phyloP scores from a whole-genome alignment of 768 basidiomycete genomes.

The Mrakia frigida region DNA sequence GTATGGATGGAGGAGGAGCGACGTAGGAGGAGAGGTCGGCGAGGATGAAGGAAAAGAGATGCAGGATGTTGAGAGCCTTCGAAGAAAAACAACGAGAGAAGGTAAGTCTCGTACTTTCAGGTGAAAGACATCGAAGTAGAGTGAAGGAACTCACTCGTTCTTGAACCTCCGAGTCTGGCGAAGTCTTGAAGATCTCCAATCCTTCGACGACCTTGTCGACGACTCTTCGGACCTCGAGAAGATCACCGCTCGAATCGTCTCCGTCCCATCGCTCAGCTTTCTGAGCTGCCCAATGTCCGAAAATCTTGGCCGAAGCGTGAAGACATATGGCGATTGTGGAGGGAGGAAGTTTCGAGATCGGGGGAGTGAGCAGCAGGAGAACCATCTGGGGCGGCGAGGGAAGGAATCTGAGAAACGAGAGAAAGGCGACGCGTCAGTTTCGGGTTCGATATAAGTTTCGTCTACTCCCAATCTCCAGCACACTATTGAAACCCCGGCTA shows the following conservation, averaged over 20 bases:
- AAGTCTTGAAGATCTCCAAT: constrained; percentile 57
- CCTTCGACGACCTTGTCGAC: constrained; percentile 61
- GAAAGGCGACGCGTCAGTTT: neutral
- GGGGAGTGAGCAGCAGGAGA: constrained; percentile 61
- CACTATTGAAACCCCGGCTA: constrained; percentile 13
- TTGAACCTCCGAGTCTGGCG: constrained; percentile 78
- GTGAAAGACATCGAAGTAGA: too few species aligned
- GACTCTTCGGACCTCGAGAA: constrained; percentile 59
- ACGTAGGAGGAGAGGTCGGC: constrained; percentile 64
- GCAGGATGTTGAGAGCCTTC: constrained; percentile 79
- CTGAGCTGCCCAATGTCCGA: constrained; percentile 75
- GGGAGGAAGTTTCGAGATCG: constrained; percentile 53
- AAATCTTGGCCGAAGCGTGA: constrained; percentile 77
- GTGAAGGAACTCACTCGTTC: constrained; percentile 59
- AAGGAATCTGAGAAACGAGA: constrained; percentile 42
- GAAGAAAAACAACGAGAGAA: neutral
- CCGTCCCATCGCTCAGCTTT: constrained; percentile 71
- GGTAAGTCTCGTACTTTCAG: neutral
- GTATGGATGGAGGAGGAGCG: constrained; percentile 32
- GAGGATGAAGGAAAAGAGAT: constrained; percentile 68
- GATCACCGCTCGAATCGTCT: constrained; percentile 47
- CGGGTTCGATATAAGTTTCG: neutral
- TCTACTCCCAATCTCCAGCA: neutral
- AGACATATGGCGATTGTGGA: constrained; percentile 73
- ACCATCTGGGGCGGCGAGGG: constrained; percentile 69